Evolutionary conservation across 1,139 yeast genomes (phyloP), one percentile per base, ranked within the genome.

Genomic region (Casaregolazyma suthepensis): DNA sequence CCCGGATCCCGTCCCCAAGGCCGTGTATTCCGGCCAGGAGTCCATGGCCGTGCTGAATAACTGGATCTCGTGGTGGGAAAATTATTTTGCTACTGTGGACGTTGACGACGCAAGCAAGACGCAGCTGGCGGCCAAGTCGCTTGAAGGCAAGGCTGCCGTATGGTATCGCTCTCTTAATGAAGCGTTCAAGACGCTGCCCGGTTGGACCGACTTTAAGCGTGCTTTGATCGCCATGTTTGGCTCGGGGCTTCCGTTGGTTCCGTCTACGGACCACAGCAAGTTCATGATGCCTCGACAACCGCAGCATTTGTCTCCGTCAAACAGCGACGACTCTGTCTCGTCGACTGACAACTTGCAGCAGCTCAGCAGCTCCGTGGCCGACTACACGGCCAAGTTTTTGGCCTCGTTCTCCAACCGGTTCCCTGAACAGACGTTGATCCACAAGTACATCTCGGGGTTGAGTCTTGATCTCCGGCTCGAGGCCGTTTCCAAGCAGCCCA

Each of bases 1-100:
- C 13, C 42, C 37, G 22, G 48, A 35, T 31, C 17, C 15, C 13
- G 29, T 26, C 31, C 15, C 18, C 9, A 38, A 23, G 20, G 47
- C 52, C n/a, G 38, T 23, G n/a, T 49, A 49, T 35, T 43, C 52
- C 20, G 52, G 52, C 40, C 47, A 49, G 15, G 37, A 43, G 19
- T 47, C 52, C 7, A 26, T 31, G 13, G 19, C 47, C 3, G 37
- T 23, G 13, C 37, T 49, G 17, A 26, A 17, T 19, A 15, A 19
- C 7, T 49, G 52, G 52, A 40, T 49, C 15, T 12, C 37, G 19
- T 49, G 47, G 44, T 49, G 52, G 52, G 52, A 49, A 20, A 23
- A 43, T 13, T 43, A 49, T 15, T 49, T 49, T 43, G 23, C 43
- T 13, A 35, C 45, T 19, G 10, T 43, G 43, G 29, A 35, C 44